Evolutionary conservation across 1,284 basidiomycete genomes (phyloP).

Genomic region (Retiboletus flavoniger): DNA sequence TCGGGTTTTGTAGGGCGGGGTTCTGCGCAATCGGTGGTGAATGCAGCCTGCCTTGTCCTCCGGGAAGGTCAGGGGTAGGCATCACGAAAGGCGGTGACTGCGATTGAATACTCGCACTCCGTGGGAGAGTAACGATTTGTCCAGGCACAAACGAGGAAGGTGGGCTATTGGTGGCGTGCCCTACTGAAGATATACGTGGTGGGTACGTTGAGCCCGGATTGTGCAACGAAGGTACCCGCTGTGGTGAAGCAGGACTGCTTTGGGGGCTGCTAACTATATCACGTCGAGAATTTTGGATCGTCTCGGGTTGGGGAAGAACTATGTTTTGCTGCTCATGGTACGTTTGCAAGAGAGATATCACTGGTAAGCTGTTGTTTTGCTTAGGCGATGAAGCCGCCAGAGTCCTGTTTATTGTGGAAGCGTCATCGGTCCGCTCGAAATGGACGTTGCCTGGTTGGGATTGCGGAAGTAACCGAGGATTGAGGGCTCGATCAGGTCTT

Average conservation of each 20-base stretch:
- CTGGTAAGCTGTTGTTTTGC: constrained; percentile 6
- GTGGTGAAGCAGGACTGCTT: constrained; percentile 23
- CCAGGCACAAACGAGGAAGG: constrained; percentile 39
- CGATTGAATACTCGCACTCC: constrained; percentile 42
- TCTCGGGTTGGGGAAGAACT: constrained; percentile 1
- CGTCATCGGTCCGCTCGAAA: constrained; percentile 1
- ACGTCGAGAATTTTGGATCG: constrained; percentile 4
- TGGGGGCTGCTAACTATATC: constrained; percentile 6
- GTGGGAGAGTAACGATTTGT: constrained; percentile 40
- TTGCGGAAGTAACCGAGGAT: constrained; percentile 18
- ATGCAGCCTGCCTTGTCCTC: constrained; percentile 10
- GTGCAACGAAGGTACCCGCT: constrained; percentile 21
- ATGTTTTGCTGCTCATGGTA: constrained; percentile 5
- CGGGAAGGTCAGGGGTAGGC: constrained; percentile 15
- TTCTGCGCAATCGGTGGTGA: constrained; percentile 23
- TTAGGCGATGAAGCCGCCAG: not conserved
- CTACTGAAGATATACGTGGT: constrained; percentile 22
- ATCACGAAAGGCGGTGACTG: constrained; percentile 22
- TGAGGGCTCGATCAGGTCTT: constrained; percentile 26
- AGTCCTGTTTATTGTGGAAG: not conserved
- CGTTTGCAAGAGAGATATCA: constrained; percentile 5
- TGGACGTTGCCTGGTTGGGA: constrained; percentile 1
- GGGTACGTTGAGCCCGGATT: constrained; percentile 15
- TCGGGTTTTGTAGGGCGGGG: constrained; percentile 6
- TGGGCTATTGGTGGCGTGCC: constrained; percentile 9